A percentile compares a stretch with the other conserved stretches of the same genome.
These are phyloP conservation scores for Fusarium sp. DNA, from an alignment of 2,329 filamentous ascomycete genomes.

Conservation along the genomic window DNA sequence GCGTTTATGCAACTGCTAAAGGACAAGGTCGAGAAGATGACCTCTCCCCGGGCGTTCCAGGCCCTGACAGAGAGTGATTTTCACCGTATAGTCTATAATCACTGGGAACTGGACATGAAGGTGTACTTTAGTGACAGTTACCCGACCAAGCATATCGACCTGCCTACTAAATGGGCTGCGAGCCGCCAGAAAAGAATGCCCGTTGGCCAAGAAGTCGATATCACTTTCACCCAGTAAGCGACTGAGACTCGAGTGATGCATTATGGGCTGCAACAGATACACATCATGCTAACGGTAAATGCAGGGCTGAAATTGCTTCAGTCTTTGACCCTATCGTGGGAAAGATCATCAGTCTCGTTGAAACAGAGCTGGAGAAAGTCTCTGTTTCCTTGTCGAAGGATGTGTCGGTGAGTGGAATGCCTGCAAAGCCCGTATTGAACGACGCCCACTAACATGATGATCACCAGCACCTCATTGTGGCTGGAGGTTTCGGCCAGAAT, in stretches of 20 bases:
- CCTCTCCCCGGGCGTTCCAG: not conserved
- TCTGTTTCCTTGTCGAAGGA: not conserved
- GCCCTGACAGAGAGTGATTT: not conserved
- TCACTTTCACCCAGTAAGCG: not conserved
- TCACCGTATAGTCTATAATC: accelerated
- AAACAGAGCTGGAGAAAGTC: not conserved
- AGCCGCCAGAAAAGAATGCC: accelerated
- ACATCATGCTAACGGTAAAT: not conserved
- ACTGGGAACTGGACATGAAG: not conserved
- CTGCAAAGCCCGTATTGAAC: not conserved
- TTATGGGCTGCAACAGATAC: not conserved
- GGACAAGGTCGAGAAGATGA: not conserved
- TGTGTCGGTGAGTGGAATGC: not conserved
- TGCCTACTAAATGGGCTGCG: not conserved
- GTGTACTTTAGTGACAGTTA: accelerated
- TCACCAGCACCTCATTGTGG: not conserved
- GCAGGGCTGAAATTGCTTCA: not conserved
- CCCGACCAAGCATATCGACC: accelerated
- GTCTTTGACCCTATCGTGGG: not conserved
- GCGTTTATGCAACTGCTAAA: not conserved
- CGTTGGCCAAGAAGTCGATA: accelerated
- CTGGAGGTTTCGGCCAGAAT: not conserved
- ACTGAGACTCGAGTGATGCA: not conserved
- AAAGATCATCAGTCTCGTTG: not conserved
- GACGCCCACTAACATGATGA: not conserved